A percentile compares a stretch with the other conserved stretches of the same genome.
Evolutionary conservation across 305 asterid species (phyloP).

Genomic region (Fraxinus sp.): DNA sequence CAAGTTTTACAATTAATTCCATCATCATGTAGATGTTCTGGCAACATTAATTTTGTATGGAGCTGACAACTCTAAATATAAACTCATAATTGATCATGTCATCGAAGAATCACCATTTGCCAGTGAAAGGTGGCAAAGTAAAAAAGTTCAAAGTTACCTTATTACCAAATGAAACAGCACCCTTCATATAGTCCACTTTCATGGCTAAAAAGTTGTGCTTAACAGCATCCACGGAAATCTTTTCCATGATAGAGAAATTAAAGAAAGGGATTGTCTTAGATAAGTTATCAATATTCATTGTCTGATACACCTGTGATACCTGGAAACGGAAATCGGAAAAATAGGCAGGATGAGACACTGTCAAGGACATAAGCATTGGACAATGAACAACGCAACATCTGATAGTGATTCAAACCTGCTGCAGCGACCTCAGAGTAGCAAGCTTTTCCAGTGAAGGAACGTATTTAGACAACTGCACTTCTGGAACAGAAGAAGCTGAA

Average conservation of each 20-base stretch:
- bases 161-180: conserved; percentile 41
- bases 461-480: conserved; percentile 67
- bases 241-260: conserved; percentile 38
- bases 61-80: not conserved
- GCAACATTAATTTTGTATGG: not conserved
- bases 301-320: conserved; percentile 81
- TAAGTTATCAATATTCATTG: conserved; percentile 65
- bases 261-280: conserved; percentile 70
- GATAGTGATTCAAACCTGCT: conserved; percentile 48
- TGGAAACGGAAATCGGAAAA: conserved; percentile 31
- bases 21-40: not conserved
- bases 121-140: not conserved
- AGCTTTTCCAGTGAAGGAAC: conserved; percentile 76
- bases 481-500: conserved; percentile 80
- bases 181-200: conserved; percentile 48
- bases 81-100: not conserved
- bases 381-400: not conserved
- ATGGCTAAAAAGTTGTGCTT: conserved; percentile 39
- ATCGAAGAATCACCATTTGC: not conserved
- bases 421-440: conserved; percentile 79
- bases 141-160: conserved; percentile 32
- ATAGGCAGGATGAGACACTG: not conserved
- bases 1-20: not conserved
- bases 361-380: conserved; percentile 2
- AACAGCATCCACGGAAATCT: conserved; percentile 48